A percentile compares a stretch with the other conserved stretches of the same genome.
Conservation (phyloP, 768 basidiomycete genomes). For the Mycena indigotica region DNA sequence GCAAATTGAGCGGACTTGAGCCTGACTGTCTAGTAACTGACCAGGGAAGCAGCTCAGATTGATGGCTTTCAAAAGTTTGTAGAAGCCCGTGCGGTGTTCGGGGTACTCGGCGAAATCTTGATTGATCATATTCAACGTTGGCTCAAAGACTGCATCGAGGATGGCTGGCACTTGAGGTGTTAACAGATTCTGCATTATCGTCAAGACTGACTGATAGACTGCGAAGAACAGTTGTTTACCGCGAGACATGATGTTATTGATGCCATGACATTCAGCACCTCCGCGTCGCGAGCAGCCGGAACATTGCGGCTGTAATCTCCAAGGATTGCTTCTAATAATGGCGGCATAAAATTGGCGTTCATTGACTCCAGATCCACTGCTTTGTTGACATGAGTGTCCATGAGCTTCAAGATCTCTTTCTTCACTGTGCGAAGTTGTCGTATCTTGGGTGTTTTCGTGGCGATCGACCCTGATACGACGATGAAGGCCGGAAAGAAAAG, state of each 20-base stretch:
- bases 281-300: slow-evolving; percentile 90
- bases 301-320: slow-evolving; percentile 96
- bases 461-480: slow-evolving; percentile 68
- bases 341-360: slow-evolving; percentile 90
- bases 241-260: slow-evolving; percentile 88
- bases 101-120: slow-evolving; percentile 99
- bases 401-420: slow-evolving; percentile 95
- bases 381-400: slow-evolving; percentile 97
- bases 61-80: slow-evolving; percentile 90
- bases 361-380: slow-evolving; percentile 96
- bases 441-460: slow-evolving; percentile 96
- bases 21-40: slow-evolving; percentile 35
- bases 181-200: slow-evolving; percentile 62
- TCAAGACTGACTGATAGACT: slow-evolving; percentile 14
- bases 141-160: slow-evolving; percentile 95
- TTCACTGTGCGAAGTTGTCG: slow-evolving; percentile 94
- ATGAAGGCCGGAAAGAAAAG: slow-evolving; percentile 7
- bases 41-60: slow-evolving; percentile 96
- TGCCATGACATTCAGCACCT: slow-evolving; percentile 96
- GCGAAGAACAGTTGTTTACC: slow-evolving; percentile 54
- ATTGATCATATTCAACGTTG: slow-evolving; percentile 97
- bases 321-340: slow-evolving; percentile 93
- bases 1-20: slow-evolving; percentile 17
- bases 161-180: slow-evolving; percentile 94
- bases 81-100: slow-evolving; percentile 96